Evolutionary conservation across 2,329 filamentous ascomycete genomes (phyloP).

Genomic region (Penicillium decumbens): DNA sequence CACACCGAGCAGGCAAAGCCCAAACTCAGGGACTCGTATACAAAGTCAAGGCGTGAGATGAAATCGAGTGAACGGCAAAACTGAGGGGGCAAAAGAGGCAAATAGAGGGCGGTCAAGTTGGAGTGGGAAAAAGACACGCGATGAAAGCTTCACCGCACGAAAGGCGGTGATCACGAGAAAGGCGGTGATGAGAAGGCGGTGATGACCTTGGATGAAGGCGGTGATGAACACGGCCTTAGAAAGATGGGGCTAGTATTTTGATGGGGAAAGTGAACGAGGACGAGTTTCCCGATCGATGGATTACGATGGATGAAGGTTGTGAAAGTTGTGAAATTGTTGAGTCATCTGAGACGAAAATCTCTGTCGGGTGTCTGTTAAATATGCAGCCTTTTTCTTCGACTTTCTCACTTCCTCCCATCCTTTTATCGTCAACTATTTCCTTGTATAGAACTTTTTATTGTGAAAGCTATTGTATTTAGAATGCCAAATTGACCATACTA

Average conservation of each 20-base stretch:
- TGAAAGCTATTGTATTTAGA: not conserved
- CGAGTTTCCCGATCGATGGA: not conserved
- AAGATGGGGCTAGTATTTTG: not conserved
- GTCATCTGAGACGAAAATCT: not conserved
- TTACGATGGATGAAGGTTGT: not conserved
- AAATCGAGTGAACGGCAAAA: conserved; percentile 32
- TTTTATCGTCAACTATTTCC: not conserved
- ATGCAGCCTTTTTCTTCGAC: conserved; percentile 3
- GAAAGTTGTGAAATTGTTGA: not conserved
- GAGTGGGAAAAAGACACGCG: conserved; percentile 20
- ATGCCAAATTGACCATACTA: conserved; percentile 34
- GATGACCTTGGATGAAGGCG: conserved; percentile 13
- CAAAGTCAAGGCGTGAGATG: not conserved
- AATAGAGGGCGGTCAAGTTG: conserved; percentile 32
- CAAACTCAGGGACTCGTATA: conserved; percentile 1
- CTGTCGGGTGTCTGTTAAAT: conserved; percentile 2
- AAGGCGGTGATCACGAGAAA: conserved; percentile 36
- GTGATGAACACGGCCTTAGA: conserved; percentile 9
- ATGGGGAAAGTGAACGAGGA: not conserved
- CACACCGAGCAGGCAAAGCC: conserved; percentile 6
- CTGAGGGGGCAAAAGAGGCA: conserved; percentile 13
- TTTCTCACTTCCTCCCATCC: conserved; percentile 1
- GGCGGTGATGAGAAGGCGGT: conserved; percentile 25
- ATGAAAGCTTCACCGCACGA: conserved; percentile 36
- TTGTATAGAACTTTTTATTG: not conserved